Evolutionary conservation across 2,329 filamentous ascomycete species (phyloP).

Genomic region (Penicillium sp.): DNA sequence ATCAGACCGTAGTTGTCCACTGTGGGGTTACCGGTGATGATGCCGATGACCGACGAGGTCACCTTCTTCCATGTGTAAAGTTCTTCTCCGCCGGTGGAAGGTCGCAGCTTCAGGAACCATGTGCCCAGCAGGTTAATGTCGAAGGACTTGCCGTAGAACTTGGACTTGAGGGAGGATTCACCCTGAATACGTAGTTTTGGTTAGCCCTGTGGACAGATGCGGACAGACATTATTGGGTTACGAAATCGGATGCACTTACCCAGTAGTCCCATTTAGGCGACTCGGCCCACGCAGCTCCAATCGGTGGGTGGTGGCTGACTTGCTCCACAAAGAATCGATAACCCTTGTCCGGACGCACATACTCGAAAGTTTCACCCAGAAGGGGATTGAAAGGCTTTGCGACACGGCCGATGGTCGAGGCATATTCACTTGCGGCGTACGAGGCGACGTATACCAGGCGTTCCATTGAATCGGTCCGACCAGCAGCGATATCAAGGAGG

Average conservation of each 20-base stretch:
- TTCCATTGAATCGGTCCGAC: slow-evolving; percentile 82
- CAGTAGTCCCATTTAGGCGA: slow-evolving; percentile 94
- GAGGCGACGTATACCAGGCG: slow-evolving; percentile 92
- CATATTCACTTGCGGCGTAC: slow-evolving; percentile 94
- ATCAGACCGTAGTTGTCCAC: slow-evolving; percentile 98
- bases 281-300: slow-evolving; percentile 91
- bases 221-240: no score
- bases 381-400: slow-evolving; percentile 98
- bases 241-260: slow-evolving; percentile 39
- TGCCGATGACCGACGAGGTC: slow-evolving; percentile 94
- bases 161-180: slow-evolving; percentile 91
- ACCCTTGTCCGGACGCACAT: slow-evolving; percentile 90
- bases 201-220: slow-evolving; percentile 10
- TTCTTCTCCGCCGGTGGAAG: slow-evolving; percentile 72
- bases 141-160: slow-evolving; percentile 97
- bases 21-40: slow-evolving; percentile 92
- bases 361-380: slow-evolving; percentile 94
- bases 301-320: slow-evolving; percentile 93
- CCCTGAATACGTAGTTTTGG: slow-evolving; percentile 54
- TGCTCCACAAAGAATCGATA: slow-evolving; percentile 99
- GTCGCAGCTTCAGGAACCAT: slow-evolving; percentile 88
- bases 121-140: slow-evolving; percentile 95
- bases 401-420: slow-evolving; percentile 92
- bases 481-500: slow-evolving; percentile 82
- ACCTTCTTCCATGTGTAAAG: slow-evolving; percentile 99